phyloP scores from a whole-genome alignment of 2,329 filamentous ascomycete species.

The Pyrenophora tritici-repentis region DNA sequence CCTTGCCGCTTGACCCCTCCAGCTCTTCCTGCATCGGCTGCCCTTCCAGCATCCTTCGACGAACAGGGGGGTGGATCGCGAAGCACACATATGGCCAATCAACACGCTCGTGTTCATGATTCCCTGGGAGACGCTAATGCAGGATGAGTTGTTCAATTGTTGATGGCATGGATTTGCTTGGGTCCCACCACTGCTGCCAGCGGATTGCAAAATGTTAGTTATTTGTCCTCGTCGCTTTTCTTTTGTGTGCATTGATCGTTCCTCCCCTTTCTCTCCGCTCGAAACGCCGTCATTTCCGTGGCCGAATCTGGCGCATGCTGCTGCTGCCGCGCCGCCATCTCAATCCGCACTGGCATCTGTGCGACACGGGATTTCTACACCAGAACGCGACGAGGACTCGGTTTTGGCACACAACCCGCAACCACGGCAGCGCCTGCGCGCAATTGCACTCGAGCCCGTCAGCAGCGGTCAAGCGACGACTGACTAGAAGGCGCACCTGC shows the following conservation, averaged over 20 bases:
- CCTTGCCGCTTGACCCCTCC: slow-evolving; percentile 8
- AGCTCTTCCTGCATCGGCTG: slow-evolving; percentile 8
- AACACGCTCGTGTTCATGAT: slow-evolving; percentile 17
- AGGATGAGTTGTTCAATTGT: slow-evolving; percentile 47
- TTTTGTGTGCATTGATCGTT: slow-evolving; percentile 12
- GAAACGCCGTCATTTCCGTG: not conserved
- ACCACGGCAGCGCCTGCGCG: not conserved
- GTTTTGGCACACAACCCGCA: not conserved
- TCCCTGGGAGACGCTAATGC: slow-evolving; percentile 45
- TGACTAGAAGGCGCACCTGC: slow-evolving; percentile 1
- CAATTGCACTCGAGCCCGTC: slow-evolving; percentile 6
- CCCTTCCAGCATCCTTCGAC: slow-evolving; percentile 6
- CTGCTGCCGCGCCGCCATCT: not conserved
- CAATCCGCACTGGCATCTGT: not conserved
- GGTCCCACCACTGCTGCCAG: slow-evolving; percentile 29
- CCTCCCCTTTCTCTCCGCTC: not conserved
- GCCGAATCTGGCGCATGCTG: not conserved
- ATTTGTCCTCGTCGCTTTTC: slow-evolving; percentile 10
- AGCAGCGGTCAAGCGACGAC: not conserved
- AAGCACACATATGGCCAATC: slow-evolving; percentile 27
- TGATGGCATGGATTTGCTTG: slow-evolving; percentile 30
- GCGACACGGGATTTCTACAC: not conserved
- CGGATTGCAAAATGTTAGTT: slow-evolving; percentile 35
- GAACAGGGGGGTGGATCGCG: slow-evolving; percentile 10
- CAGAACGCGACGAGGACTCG: not conserved